A percentile compares a stretch with the other conserved stretches of the same genome.
phyloP scores from a whole-genome alignment of 108 stramenopile species.

The Stephanodiscus triporus region DNA sequence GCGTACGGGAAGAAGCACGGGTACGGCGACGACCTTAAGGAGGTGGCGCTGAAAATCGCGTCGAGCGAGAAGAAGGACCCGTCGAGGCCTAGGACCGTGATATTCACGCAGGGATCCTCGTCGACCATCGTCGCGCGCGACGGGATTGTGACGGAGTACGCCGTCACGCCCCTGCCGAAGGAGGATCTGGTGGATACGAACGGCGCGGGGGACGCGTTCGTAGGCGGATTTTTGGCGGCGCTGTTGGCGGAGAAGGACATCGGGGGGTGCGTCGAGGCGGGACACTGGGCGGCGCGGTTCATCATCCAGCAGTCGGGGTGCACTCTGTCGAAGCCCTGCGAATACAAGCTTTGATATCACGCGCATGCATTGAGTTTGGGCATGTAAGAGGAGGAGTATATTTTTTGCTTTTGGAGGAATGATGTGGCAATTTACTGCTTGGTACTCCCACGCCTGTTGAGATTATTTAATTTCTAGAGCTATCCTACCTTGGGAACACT shows the following conservation, averaged over 20 bases:
- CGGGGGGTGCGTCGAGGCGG: conserved; percentile 94
- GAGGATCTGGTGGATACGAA: conserved; percentile 98
- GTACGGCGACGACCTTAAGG: conserved; percentile 88
- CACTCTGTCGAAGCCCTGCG: conserved; percentile 77
- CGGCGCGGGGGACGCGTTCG: conserved; percentile 99
- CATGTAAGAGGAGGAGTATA: background rate
- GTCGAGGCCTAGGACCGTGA: conserved; percentile 84
- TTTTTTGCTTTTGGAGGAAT: background rate
- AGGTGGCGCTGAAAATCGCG: conserved; percentile 90
- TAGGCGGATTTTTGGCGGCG: conserved; percentile 96
- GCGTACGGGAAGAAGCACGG: conserved; percentile 95
- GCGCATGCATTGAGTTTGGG: background rate
- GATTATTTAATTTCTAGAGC: background rate
- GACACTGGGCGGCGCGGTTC: conserved; percentile 94
- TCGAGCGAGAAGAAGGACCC: conserved; percentile 89
- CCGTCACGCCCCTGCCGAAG: conserved; percentile 84
- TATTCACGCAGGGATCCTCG: conserved; percentile 97
- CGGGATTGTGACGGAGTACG: conserved; percentile 88
- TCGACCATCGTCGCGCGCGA: conserved; percentile 94
- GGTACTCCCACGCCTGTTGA: background rate
- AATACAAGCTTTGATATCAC: conserved; percentile 57
- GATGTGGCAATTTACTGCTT: background rate
- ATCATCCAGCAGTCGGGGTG: conserved; percentile 98
- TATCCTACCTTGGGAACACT: background rate
- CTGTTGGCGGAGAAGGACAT: conserved; percentile 77